Evolutionary conservation across 768 basidiomycete species (phyloP).

Genomic region (Trametopsis cervina): DNA sequence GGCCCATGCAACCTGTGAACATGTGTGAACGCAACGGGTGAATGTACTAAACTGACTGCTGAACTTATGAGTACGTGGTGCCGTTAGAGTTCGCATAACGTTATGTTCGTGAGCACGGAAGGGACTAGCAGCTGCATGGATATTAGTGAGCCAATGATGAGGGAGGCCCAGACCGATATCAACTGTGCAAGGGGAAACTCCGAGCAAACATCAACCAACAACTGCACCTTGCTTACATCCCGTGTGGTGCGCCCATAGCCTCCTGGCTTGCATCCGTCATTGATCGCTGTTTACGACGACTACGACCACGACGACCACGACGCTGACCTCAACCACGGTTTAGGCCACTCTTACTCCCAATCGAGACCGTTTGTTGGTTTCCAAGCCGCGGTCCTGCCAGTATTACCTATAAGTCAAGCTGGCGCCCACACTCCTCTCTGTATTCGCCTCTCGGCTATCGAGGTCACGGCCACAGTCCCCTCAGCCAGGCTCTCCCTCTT

Average conservation of each 20-base stretch:
- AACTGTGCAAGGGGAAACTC: slow-evolving; percentile 4
- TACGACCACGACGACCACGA: slow-evolving; percentile 6
- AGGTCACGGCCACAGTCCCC: slow-evolving; percentile 71
- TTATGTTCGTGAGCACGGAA: background rate
- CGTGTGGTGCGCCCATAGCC: slow-evolving; percentile 8
- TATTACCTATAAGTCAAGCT: slow-evolving; percentile 37
- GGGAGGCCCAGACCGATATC: background rate
- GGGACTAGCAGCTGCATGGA: background rate
- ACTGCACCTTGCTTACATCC: slow-evolving; percentile 8
- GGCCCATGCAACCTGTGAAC: background rate
- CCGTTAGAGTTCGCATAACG: background rate
- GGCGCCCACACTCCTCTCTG: slow-evolving; percentile 79
- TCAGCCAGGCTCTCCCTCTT: slow-evolving; percentile 43
- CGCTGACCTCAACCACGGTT: slow-evolving; percentile 3
- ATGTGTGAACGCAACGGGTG: background rate
- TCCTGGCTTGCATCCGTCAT: slow-evolving; percentile 8
- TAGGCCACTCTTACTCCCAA: background rate
- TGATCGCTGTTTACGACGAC: slow-evolving; percentile 8
- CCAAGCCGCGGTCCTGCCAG: background rate
- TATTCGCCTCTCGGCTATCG: slow-evolving; percentile 62
- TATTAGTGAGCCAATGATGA: background rate
- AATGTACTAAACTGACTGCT: background rate
- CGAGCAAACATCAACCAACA: slow-evolving; percentile 16
- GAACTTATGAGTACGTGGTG: background rate
- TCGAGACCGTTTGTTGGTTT: background rate